Conservation (phyloP, 306 rosid genomes). For the Inga laurina region DNA sequence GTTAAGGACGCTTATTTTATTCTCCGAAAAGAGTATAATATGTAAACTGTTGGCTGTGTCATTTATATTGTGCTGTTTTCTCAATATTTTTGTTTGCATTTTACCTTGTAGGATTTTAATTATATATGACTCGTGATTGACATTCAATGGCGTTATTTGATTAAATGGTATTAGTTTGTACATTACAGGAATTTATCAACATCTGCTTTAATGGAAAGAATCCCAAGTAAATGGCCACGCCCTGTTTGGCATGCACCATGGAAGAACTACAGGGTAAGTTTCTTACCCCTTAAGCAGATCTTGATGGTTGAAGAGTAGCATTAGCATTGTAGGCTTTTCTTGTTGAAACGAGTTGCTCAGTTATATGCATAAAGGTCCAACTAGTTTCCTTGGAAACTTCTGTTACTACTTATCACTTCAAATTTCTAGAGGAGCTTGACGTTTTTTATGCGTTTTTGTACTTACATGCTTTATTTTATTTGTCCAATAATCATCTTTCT, state of each 20-base stretch:
- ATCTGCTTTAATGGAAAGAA: constrained; percentile 94
- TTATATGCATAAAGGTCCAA: background rate
- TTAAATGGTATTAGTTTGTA: constrained; percentile 35
- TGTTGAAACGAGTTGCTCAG: background rate
- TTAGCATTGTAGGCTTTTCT: constrained; percentile 2
- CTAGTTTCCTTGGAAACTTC: background rate
- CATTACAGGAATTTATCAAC: constrained; percentile 71
- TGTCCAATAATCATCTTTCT: background rate
- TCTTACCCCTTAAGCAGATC: constrained; percentile 10
- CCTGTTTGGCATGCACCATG: constrained; percentile 98
- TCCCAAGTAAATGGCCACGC: constrained; percentile 99
- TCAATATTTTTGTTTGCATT: constrained; percentile 3
- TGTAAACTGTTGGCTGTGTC: constrained; percentile 6
- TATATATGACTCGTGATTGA: constrained; percentile 9
- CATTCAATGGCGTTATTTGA: constrained; percentile 18
- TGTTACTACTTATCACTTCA: background rate
- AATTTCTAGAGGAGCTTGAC: background rate
- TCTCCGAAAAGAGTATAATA: background rate
- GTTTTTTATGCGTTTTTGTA: background rate
- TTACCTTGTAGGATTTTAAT: background rate
- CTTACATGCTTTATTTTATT: background rate
- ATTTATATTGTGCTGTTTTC: constrained; percentile 17
- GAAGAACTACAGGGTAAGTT: constrained; percentile 88
- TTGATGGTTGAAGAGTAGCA: constrained; percentile 20
- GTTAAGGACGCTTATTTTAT: background rate